Base-by-base conservation (phyloP, 306 rosid genomes). In the Heteromeles arbutifolia region DNA sequence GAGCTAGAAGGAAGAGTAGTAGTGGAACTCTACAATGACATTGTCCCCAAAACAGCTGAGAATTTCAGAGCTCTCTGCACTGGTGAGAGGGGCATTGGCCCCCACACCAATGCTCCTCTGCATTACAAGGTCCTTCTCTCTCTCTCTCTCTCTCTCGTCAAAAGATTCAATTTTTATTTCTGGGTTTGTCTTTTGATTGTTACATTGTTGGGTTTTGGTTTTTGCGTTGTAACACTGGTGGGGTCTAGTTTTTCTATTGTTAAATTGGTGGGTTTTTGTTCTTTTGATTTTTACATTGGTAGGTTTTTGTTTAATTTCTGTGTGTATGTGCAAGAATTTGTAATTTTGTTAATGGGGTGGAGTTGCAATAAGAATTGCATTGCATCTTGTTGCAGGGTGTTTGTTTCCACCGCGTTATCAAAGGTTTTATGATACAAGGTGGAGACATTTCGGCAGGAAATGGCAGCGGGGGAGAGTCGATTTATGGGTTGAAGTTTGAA, bases 401-500 rank as follows among this genome's bases (percentile, higher is more conserved):
- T 2, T 25, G 87, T 57, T 92, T 92, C 74, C 97, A 92, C 75
- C 97, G 93, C 17, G 69, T 92, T 8, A 84, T 92, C 74, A 92
- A 85, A 70, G 95, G 95, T 6, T 89, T 89, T 75, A 92, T 89
- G 97, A 78, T 89, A 14, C 97, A 92, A 87, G 95, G 95, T 4
- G 97, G 97, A 9, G 95, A 92, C 80, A 82, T 88, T 63, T 83
- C 97, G 0, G 94, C 86, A 9, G 82, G 86, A 10, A 54, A 91
- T 31, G 97, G 96, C 13, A 84, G 86, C 6, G 97, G 97, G 2
- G 97, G 97, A 25, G 97, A 88, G 45, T 92, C 96, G 1, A 88
- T 92, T 57, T 92, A 92, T 22, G 96, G 93, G 14, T 25, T 58
- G 67, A 86, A 86, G 32, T 92, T 88, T 71, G 93, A 89, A 26